phyloP scores from a whole-genome alignment of 768 basidiomycete species.

The Suillus subalutaceus region DNA sequence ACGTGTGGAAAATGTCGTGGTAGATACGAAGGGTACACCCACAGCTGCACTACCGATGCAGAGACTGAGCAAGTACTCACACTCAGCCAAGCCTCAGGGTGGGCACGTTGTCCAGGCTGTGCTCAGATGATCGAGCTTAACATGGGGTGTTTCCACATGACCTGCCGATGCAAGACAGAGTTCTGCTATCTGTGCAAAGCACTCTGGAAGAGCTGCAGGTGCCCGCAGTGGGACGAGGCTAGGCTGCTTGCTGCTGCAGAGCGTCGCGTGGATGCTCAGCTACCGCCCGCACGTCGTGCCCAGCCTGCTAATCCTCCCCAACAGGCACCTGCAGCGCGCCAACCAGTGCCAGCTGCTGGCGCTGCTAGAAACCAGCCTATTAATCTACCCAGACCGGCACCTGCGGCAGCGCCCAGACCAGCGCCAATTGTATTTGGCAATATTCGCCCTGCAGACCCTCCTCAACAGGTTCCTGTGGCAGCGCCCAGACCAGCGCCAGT shows the following conservation, averaged over 20 bases:
- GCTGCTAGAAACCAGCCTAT: not conserved
- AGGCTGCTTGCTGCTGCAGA: slow-evolving; percentile 42
- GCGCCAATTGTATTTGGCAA: slow-evolving; percentile 1
- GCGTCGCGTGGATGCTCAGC: slow-evolving; percentile 43
- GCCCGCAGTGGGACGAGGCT: slow-evolving; percentile 68
- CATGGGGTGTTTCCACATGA: slow-evolving; percentile 44
- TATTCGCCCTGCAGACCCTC: not conserved
- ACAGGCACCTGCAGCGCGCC: not conserved
- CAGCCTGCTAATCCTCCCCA: slow-evolving; percentile 33
- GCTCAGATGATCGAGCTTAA: slow-evolving; percentile 40
- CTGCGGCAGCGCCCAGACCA: slow-evolving; percentile 3
- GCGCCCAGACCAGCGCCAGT: slow-evolving; percentile 7
- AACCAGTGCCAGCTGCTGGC: slow-evolving; percentile 6
- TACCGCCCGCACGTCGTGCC: slow-evolving; percentile 37
- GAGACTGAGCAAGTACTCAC: slow-evolving; percentile 29
- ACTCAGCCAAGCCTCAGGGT: slow-evolving; percentile 30
- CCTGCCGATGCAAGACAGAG: slow-evolving; percentile 40
- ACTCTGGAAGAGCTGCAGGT: slow-evolving; percentile 65
- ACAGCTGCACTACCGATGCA: slow-evolving; percentile 29
- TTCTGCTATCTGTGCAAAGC: slow-evolving; percentile 53
- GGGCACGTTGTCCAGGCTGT: slow-evolving; percentile 45
- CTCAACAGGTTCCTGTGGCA: slow-evolving; percentile 3
- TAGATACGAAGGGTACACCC: slow-evolving; percentile 25
- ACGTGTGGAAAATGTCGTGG: slow-evolving; percentile 32
- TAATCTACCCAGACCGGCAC: slow-evolving; percentile 1